Conservation (phyloP, 169 alveolate species). For the Ichthyophthirius multifiliis region DNA sequence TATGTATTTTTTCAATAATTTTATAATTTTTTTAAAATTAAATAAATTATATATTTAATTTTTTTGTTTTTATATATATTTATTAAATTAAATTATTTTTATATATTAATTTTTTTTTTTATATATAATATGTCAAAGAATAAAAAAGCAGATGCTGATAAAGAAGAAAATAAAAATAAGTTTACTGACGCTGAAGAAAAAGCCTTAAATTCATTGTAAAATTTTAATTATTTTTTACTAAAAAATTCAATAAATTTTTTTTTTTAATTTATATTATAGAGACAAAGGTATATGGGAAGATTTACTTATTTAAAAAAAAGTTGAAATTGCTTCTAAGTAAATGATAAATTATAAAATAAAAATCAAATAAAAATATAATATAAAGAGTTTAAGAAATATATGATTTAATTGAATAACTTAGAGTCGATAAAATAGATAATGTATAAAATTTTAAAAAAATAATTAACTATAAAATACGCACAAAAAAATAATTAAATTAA, state of each 20-base stretch:
- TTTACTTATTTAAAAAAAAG: neutral
- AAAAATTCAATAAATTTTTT: neutral
- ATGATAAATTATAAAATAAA: neutral
- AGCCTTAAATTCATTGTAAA: neutral
- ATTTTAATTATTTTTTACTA: neutral
- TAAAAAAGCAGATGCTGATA: neutral
- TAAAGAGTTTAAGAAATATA: neutral
- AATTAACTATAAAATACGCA: neutral
- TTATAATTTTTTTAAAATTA: too few relatives aligned
- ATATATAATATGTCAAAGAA: neutral
- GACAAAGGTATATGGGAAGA: conserved; percentile 11
- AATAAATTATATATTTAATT: too few relatives aligned
- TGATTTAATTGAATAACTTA: neutral
- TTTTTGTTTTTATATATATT: too few relatives aligned
- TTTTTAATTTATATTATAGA: neutral
- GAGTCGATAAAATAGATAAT: neutral
- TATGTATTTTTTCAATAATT: too few relatives aligned
- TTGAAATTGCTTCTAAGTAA: neutral
- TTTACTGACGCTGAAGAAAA: neutral
- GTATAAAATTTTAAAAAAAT: neutral
- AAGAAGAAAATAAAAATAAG: neutral
- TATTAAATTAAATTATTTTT: too few relatives aligned
- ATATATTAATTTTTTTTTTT: too few relatives aligned
- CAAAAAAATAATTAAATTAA: too few relatives aligned
- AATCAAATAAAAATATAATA: neutral